These are phyloP conservation scores for Salix viminalis DNA, from an alignment of 345 rosid genomes.

Conservation along the genomic window DNA sequence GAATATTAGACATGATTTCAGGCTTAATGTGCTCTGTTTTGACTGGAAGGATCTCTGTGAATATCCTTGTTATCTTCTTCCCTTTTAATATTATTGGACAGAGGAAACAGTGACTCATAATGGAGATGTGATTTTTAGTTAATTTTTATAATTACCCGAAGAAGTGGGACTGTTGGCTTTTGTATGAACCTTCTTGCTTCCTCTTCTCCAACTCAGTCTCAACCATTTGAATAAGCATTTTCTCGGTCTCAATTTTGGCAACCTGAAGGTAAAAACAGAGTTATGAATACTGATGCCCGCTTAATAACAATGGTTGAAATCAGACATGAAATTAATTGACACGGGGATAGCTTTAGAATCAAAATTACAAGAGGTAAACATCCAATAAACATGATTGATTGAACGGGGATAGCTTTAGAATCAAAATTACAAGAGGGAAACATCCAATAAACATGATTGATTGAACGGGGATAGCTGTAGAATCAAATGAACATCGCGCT, in stretches of 20 bases:
- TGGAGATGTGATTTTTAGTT: background rate
- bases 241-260: constrained; percentile 30
- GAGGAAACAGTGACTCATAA: background rate
- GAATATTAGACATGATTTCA: too few species aligned
- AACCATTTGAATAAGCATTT: constrained; percentile 98
- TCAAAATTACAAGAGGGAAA: too few species aligned
- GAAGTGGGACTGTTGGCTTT: constrained; percentile 73
- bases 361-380: background rate
- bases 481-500: background rate
- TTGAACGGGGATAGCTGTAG: too few species aligned
- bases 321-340: background rate
- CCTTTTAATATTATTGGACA: background rate
- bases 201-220: constrained; percentile 88
- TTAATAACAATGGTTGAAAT: constrained; percentile 3
- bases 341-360: background rate
- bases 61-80: too few species aligned
- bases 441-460: too few species aligned
- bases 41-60: too few species aligned
- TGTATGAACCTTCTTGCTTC: constrained; percentile 62
- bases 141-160: constrained; percentile 56
- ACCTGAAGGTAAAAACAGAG: constrained; percentile 36
- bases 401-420: background rate
- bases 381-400: background rate
- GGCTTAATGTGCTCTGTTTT: too few species aligned
- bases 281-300: background rate